A percentile compares a stretch with the other conserved stretches of the same genome.
phyloP scores from a whole-genome alignment of 495 filamentous ascomycete genomes.

The Neurospora sp. region DNA sequence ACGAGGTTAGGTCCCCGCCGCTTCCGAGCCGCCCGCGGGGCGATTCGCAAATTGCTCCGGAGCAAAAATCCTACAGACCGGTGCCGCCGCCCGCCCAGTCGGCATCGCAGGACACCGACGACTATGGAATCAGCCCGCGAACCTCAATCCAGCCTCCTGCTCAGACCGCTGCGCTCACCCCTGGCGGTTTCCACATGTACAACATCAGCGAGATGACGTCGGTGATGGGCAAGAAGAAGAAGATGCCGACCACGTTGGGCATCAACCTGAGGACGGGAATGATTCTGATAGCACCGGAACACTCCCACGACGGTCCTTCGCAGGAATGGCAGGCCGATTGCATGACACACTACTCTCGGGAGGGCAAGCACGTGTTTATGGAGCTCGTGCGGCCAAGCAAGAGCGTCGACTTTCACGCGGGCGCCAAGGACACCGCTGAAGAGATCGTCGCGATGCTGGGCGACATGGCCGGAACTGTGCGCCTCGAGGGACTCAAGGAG shows the following conservation, averaged over 20 bases:
- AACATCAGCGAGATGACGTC: slow-evolving; percentile 96
- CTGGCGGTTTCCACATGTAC: slow-evolving; percentile 81
- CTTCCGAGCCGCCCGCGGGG: slow-evolving; percentile 63
- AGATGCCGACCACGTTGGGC: slow-evolving; percentile 89
- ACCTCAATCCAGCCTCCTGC: slow-evolving; percentile 12
- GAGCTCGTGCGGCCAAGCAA: slow-evolving; percentile 85
- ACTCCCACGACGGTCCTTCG: slow-evolving; percentile 60
- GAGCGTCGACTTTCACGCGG: slow-evolving; percentile 92
- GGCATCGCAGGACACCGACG: slow-evolving; percentile 12
- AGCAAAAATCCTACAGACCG: slow-evolving; percentile 35
- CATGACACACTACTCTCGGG: slow-evolving; percentile 88
- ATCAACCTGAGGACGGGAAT: slow-evolving; percentile 78
- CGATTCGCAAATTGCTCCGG: slow-evolving; percentile 42
- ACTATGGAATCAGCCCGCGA: slow-evolving; percentile 8
- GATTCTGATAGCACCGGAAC: slow-evolving; percentile 87
- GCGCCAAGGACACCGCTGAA: slow-evolving; percentile 90
- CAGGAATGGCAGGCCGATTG: slow-evolving; percentile 92
- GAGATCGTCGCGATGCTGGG: slow-evolving; percentile 84
- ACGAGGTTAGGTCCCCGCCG: slow-evolving; percentile 29
- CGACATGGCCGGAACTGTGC: slow-evolving; percentile 75
- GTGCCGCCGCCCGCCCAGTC: slow-evolving; percentile 19
- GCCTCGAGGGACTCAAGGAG: slow-evolving; percentile 76
- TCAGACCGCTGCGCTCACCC: slow-evolving; percentile 36
- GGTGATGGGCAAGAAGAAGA: slow-evolving; percentile 90
- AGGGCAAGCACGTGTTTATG: slow-evolving; percentile 96